Conservation (phyloP, 495 filamentous ascomycete genomes). For the Massariosphaeria phaeospora region DNA sequence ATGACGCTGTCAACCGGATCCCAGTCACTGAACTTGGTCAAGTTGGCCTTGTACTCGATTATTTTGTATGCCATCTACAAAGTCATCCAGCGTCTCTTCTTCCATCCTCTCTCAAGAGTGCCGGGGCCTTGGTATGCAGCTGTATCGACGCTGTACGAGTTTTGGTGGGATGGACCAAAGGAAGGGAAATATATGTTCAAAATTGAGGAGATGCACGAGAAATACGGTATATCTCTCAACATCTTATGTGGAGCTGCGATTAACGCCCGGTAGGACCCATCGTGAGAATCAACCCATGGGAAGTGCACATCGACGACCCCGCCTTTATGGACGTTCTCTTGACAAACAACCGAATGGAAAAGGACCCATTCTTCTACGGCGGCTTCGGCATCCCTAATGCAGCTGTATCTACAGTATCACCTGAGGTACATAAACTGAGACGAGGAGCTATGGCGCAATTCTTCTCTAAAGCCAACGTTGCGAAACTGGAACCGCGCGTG, state of each 20-base stretch:
- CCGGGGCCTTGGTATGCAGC: conserved; percentile 17
- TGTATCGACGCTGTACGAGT: conserved; percentile 12
- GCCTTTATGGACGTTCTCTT: conserved; percentile 30
- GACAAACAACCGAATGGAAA: conserved; percentile 17
- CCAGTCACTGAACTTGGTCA: neutral
- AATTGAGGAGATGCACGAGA: conserved; percentile 18
- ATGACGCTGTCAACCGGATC: no score
- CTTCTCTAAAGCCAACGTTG: conserved; percentile 50
- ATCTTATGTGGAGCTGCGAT: neutral
- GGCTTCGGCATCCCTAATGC: conserved; percentile 2
- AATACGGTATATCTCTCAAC: conserved; percentile 9
- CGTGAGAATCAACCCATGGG: conserved; percentile 36
- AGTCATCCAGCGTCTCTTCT: conserved; percentile 2
- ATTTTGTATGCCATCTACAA: neutral
- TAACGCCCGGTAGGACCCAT: conserved; percentile 39
- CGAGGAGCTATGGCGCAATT: conserved; percentile 37
- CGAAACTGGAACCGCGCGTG: conserved; percentile 45
- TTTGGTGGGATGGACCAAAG: conserved; percentile 6
- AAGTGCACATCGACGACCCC: conserved; percentile 36
- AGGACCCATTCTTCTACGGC: conserved; percentile 17
- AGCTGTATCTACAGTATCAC: conserved; percentile 4
- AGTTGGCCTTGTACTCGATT: neutral
- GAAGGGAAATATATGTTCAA: conserved; percentile 3
- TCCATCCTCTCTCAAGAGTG: conserved; percentile 15
- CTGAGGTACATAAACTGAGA: conserved; percentile 13